Percentiles rank a stretch among this genome's conserved stretches.
Conservation (phyloP, 176 grass and related monocot species). For the Hsuehochloa calcarea region DNA sequence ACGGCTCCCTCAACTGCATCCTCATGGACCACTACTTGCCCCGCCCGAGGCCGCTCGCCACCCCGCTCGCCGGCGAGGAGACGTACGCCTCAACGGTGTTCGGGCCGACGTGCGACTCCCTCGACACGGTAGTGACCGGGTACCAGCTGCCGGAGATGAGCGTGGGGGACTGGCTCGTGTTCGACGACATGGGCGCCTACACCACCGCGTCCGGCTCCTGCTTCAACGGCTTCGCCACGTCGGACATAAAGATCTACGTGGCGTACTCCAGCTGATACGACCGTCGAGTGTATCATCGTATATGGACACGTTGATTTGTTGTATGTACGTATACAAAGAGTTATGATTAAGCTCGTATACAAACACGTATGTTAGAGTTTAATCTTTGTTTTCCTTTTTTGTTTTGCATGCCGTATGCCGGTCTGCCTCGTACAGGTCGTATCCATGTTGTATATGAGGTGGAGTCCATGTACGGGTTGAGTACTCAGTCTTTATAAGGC, state of each 20-base stretch:
- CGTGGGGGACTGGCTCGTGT: conserved; percentile 44
- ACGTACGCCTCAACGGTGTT: conserved; percentile 41
- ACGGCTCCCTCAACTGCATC: conserved; percentile 46
- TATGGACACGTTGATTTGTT: not conserved
- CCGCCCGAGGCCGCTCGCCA: conserved; percentile 15
- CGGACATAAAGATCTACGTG: conserved; percentile 33
- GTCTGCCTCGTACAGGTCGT: too few relatives aligned
- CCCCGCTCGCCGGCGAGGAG: not conserved
- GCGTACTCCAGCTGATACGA: conserved; percentile 30
- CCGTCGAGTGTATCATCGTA: not conserved
- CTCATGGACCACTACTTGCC: conserved; percentile 37
- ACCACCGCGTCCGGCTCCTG: conserved; percentile 24
- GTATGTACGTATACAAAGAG: not conserved
- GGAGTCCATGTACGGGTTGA: too few relatives aligned
- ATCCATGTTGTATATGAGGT: too few relatives aligned
- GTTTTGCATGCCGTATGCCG: too few relatives aligned
- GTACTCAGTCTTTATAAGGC: too few relatives aligned
- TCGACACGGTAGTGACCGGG: conserved; percentile 34
- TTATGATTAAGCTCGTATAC: not conserved
- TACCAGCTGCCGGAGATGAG: conserved; percentile 48
- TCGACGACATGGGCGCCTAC: conserved; percentile 52
- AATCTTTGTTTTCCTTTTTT: too few relatives aligned
- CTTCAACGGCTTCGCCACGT: conserved; percentile 36
- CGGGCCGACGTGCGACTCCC: conserved; percentile 42
- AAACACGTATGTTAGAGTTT: too few relatives aligned